These are phyloP conservation scores for Penicillium sp. DNA, from an alignment of 2,329 filamentous ascomycete species.

Conservation along the genomic window DNA sequence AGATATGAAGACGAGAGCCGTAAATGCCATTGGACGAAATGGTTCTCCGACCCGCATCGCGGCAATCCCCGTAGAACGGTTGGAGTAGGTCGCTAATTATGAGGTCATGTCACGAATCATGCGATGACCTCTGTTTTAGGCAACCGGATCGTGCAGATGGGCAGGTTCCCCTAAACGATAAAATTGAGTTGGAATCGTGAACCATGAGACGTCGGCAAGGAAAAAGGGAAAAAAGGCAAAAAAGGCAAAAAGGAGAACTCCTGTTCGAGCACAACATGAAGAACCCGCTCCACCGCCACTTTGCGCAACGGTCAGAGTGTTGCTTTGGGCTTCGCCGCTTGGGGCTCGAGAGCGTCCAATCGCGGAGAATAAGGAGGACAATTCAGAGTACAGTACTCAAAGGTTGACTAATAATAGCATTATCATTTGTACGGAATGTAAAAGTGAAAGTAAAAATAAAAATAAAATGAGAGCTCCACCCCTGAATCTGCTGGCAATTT, in stretches of 20 bases:
- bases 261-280: slow-evolving; percentile 12
- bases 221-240: not conserved
- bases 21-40: slow-evolving; percentile 6
- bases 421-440: too few species aligned
- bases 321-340: slow-evolving; percentile 14
- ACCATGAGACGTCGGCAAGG: not conserved
- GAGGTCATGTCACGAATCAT: not conserved
- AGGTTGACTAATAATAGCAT: too few species aligned
- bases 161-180: too few species aligned
- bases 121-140: slow-evolving; percentile 13
- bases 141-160: slow-evolving; percentile 5
- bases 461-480: slow-evolving; percentile 8
- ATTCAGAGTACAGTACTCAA: too few species aligned
- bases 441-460: not conserved
- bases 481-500: slow-evolving; percentile 19
- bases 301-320: slow-evolving; percentile 5
- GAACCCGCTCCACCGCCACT: slow-evolving; percentile 18
- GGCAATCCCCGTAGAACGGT: not conserved
- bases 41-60: not conserved
- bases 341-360: slow-evolving; percentile 17
- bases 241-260: slow-evolving; percentile 8
- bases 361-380: slow-evolving; percentile 11
- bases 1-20: slow-evolving; percentile 3
- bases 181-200: too few species aligned
- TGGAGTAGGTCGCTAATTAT: too few species aligned